Evolutionary conservation across 441 rosid species (phyloP), one percentile per base, ranked within the genome.

Genomic region (Populus hybrid): DNA sequence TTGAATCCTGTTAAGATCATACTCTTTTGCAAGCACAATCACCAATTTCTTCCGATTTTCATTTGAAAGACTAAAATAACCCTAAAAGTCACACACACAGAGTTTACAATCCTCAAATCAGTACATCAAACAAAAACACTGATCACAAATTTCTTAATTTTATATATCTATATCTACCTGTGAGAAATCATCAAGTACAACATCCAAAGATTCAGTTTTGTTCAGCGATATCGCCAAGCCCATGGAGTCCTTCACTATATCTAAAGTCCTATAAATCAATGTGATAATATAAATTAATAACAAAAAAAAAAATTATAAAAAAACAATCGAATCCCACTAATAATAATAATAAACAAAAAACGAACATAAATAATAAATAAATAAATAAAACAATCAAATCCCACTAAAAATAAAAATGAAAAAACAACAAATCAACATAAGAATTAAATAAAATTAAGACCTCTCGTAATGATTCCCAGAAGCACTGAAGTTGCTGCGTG

Each of bases 221-320:
- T 88, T 89, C 85, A 87, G 82, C 3, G 94, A 90, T 77, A 93
- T 89, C n/a, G 97, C 98, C 5, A 88, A 86, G 87, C 90, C 91
- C 98, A 93, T 90, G 1, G 94, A 90, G 57, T 88, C 92, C 64
- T 90, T 88, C 23, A 96, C 97, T 73, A 77, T 69, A 81, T 92
- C 94, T 74, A 90, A 91, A 34, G 82, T 75, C 89, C 98, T 94
- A 78, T 6, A 70, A 20, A 21, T 9, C 24, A 12, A 18, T 5
- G 21, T 18, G 6, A 53, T 46, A 14, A 46, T 46, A 46, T 46
- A 46, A 46, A 46, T 46, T 46, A 73, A 59, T 6, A 63, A 75
- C 76, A 75, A 73, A 1, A 20, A 35, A 23, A n/a, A 73, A 9
- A 42, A 23, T 2, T 11, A 8, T 34, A 68, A 14, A 2, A 0